A percentile compares a stretch with the other conserved stretches of the same genome.
Conservation (phyloP, 2,329 filamentous ascomycete genomes). For the Leptodontidium sp. region DNA sequence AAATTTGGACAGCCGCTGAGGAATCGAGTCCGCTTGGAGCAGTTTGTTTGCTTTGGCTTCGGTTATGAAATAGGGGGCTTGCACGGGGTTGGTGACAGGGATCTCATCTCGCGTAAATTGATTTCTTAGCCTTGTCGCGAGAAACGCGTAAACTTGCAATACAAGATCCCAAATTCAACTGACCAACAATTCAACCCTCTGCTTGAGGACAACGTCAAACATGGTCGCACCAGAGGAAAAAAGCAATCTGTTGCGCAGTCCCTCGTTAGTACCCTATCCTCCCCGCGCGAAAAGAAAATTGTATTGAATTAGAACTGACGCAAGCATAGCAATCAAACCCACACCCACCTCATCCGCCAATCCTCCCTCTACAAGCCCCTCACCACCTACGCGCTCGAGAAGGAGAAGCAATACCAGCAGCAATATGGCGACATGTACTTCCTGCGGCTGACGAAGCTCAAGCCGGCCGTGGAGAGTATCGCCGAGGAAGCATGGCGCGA, state of each 20-base stretch:
- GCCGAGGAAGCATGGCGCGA: constrained; percentile 80
- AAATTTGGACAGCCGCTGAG: not conserved
- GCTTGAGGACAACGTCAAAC: not conserved
- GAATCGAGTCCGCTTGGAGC: not conserved
- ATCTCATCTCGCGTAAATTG: constrained; percentile 23
- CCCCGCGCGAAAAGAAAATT: not conserved
- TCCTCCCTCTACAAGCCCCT: constrained; percentile 76
- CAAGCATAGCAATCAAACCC: constrained; percentile 32
- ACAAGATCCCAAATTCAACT: not conserved
- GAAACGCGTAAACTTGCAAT: constrained; percentile 22
- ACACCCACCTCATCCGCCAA: constrained; percentile 57
- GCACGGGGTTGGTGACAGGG: not conserved
- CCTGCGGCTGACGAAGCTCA: constrained; percentile 85
- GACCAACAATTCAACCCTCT: not conserved
- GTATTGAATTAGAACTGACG: no score
- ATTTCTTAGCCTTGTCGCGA: constrained; percentile 17
- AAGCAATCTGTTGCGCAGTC: constrained; percentile 56
- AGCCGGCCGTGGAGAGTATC: constrained; percentile 79
- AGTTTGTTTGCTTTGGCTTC: not conserved
- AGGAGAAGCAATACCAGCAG: constrained; percentile 81
- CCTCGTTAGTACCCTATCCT: constrained; percentile 53
- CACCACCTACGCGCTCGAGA: constrained; percentile 76
- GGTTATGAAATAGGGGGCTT: constrained; percentile 2
- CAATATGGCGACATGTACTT: constrained; percentile 99
- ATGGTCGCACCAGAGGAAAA: constrained; percentile 40